A percentile compares a stretch with the other conserved stretches of the same genome.
These are phyloP conservation scores for Pleurozium schreberi DNA, from an alignment of 225 moss, liverwort and hornwort genomes.

Conservation along the genomic window DNA sequence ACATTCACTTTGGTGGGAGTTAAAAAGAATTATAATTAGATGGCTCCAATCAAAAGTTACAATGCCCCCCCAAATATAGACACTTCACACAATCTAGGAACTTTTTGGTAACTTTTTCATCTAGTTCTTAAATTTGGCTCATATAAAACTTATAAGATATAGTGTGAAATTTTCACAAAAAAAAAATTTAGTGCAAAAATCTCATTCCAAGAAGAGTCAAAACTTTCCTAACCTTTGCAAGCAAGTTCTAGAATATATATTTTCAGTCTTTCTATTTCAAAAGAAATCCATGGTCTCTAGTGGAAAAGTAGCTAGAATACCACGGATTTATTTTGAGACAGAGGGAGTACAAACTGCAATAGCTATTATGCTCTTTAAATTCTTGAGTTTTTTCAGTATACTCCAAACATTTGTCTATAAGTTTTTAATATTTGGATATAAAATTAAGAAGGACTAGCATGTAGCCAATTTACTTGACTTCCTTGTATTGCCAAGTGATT, in stretches of 20 bases:
- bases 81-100: rapidly evolving
- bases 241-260: background rate
- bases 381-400: background rate
- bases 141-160: no score
- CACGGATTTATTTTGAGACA: no score
- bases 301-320: no score
- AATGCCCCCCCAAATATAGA: rapidly evolving
- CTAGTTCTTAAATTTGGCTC: background rate
- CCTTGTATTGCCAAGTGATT: no score
- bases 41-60: background rate
- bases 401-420: background rate
- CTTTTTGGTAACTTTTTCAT: background rate
- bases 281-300: no score
- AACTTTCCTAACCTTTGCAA: rapidly evolving
- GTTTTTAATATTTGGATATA: no score
- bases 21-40: background rate
- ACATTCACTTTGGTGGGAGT: background rate
- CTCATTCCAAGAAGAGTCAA: no score
- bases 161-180: background rate
- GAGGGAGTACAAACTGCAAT: no score
- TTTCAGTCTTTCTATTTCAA: no score
- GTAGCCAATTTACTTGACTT: no score
- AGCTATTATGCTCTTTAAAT: background rate
- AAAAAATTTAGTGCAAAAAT: background rate
- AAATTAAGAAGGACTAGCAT: no score